Evolutionary conservation across 2,329 filamentous ascomycete species (phyloP).

Genomic region (Trichoderma koningii): DNA sequence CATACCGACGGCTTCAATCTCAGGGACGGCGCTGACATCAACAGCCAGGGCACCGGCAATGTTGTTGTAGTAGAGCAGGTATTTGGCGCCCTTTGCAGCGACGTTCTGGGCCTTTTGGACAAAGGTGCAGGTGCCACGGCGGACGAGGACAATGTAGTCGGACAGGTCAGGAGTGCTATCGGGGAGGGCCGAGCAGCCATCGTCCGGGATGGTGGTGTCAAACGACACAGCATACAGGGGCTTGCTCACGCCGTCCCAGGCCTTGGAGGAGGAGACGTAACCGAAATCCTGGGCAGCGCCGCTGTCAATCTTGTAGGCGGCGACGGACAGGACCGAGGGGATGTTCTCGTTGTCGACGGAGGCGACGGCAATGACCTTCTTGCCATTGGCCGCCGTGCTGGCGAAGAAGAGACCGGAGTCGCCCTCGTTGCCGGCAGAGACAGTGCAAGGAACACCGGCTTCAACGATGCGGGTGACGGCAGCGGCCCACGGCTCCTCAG

Average conservation of each 20-base stretch:
- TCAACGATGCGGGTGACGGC: conserved; percentile 47
- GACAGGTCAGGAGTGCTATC: conserved; percentile 59
- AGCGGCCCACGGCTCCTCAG: conserved; percentile 39
- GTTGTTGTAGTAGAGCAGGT: conserved; percentile 65
- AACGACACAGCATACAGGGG: conserved; percentile 54
- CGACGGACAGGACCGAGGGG: conserved; percentile 43
- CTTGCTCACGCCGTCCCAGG: conserved; percentile 40
- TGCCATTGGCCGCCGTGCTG: conserved; percentile 44
- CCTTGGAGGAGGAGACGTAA: conserved; percentile 46
- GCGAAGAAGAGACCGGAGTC: conserved; percentile 45
- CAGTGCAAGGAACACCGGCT: conserved; percentile 45
- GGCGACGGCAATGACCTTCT: conserved; percentile 47
- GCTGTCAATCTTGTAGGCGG: conserved; percentile 42
- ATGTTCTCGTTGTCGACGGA: conserved; percentile 46
- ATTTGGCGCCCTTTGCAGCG: conserved; percentile 57
- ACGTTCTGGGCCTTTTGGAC: conserved; percentile 56
- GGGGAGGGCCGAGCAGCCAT: conserved; percentile 56
- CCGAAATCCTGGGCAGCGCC: conserved; percentile 44
- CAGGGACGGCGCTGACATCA: conserved; percentile 35
- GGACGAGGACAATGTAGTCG: conserved; percentile 59
- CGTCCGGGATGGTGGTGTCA: conserved; percentile 50
- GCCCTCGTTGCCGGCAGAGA: conserved; percentile 51
- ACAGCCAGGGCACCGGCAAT: conserved; percentile 39
- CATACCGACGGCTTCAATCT: conserved; percentile 46
- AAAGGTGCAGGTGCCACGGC: conserved; percentile 60